Evolutionary conservation across 73 alveolate genomes (phyloP), one percentile per base, ranked within the genome.

Genomic region (Effrenium voratum): DNA sequence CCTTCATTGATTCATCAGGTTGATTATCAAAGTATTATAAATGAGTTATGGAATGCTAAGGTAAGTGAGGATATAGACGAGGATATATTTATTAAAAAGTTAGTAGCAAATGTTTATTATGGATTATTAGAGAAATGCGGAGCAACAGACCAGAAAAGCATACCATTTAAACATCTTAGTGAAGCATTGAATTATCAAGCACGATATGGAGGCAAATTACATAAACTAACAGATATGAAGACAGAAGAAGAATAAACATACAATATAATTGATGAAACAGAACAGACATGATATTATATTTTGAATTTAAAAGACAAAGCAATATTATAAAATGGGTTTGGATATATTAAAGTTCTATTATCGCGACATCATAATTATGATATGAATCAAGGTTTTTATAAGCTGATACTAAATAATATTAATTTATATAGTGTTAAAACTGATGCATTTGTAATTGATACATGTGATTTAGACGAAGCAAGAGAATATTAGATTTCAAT

Each of bases 91-190:
- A 43, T 79, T 30, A 43, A 79, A 4, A 79, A 79, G 45, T 66
- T 79, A 4, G 41, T 75, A 22, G 85, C 85, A 3, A 75, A 75
- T 75, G 36, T 75, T 40, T 40, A 75, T 75, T 75, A 40, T 75
- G 85, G 85, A 38, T 75, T 75, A 34, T 44, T 75, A 12, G 85
- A 75, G 40, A 75, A 75, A 75, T 50, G 85, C 36, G 36, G 85
- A 55, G 36, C 85, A 38, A 75, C 85, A 75, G 16, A 75, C 40
- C 85, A 75, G 85, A 75, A 75, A 75, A 79, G 90, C 44, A 15
- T 79, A 30, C 68, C 45, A 28, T 79, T 79, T 26, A 79, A 46
- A 8, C 30, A 26, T n/a, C 1, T 79, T 28, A 79, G 26, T 16
- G 90, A 79, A 79, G 90, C 90, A 5, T 22, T 79, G 59, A 13